Conservation (phyloP, 768 basidiomycete species). For the Leccinum subtestaceum region DNA sequence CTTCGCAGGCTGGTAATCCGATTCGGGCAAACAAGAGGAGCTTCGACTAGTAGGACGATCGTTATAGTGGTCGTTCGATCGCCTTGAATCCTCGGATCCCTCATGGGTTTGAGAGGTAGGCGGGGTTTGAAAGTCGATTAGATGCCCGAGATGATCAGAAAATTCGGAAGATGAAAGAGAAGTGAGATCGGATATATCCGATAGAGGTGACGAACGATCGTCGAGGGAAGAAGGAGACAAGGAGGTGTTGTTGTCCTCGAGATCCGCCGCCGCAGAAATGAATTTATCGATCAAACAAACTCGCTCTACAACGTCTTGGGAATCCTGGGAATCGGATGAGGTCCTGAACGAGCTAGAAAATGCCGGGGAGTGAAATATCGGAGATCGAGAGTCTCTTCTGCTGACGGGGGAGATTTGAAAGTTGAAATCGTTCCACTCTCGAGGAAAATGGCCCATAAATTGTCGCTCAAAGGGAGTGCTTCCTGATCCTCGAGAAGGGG, state of each 20-base stretch:
- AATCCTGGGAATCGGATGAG: slow-evolving; percentile 6
- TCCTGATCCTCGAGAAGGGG: slow-evolving; percentile 24
- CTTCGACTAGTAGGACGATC: neutral
- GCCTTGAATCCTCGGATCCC: neutral
- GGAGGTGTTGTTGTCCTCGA: neutral
- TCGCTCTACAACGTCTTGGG: slow-evolving; percentile 7
- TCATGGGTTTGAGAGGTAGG: slow-evolving; percentile 18
- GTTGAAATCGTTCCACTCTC: slow-evolving; percentile 16
- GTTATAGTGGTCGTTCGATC: neutral
- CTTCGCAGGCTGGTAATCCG: slow-evolving; percentile 19
- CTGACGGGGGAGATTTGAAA: slow-evolving; percentile 25
- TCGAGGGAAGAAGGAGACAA: slow-evolving; percentile 4
- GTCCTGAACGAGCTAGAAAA: neutral
- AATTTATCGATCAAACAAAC: slow-evolving; percentile 30
- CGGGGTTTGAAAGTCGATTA: slow-evolving; percentile 11
- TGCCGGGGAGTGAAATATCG: slow-evolving; percentile 8
- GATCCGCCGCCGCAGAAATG: slow-evolving; percentile 22
- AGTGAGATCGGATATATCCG: slow-evolving; percentile 30
- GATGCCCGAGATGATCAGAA: slow-evolving; percentile 4
- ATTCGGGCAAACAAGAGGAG: neutral
- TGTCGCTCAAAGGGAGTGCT: slow-evolving; percentile 31
- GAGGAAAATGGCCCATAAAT: slow-evolving; percentile 21
- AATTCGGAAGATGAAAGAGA: slow-evolving; percentile 26
- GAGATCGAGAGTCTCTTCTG: slow-evolving; percentile 4
- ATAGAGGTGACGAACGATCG: slow-evolving; percentile 24